phyloP scores from a whole-genome alignment of 2,329 filamentous ascomycete genomes.

The Pseudogymnoascus sp. region DNA sequence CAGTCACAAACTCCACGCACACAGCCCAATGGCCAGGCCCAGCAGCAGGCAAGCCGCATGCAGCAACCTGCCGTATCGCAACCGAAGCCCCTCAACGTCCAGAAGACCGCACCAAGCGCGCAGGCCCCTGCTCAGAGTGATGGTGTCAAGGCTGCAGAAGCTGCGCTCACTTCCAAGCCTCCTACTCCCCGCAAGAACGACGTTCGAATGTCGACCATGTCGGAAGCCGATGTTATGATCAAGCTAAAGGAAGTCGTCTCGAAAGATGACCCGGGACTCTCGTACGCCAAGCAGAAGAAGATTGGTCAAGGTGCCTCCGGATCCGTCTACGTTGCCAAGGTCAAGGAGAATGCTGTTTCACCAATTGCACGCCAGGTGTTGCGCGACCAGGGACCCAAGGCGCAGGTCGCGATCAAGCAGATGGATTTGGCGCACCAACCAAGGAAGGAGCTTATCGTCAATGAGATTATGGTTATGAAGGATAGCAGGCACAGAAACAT shows the following conservation, averaged over 20 bases:
- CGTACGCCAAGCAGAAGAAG: constrained; percentile 99
- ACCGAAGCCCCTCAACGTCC: constrained; percentile 74
- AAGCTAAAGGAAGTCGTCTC: constrained; percentile 91
- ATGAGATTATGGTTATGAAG: constrained; percentile 99
- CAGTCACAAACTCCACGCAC: constrained; percentile 33
- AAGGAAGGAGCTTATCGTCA: constrained; percentile 95
- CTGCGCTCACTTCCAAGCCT: constrained; percentile 78
- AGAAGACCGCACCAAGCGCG: constrained; percentile 35
- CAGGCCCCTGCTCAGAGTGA: constrained; percentile 44
- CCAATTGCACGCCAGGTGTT: constrained; percentile 69
- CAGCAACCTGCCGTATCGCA: constrained; percentile 42
- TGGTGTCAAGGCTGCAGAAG: constrained; percentile 81
- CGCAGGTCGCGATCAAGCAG: constrained; percentile 97
- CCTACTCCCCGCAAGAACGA: constrained; percentile 70
- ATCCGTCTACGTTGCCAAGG: constrained; percentile 94
- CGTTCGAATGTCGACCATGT: constrained; percentile 97
- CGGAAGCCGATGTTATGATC: constrained; percentile 93
- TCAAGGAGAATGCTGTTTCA: constrained; percentile 84
- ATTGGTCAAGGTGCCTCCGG: constrained; percentile 97
- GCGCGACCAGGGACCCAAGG: constrained; percentile 69
- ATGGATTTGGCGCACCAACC: constrained; percentile 98
- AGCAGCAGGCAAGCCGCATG: constrained; percentile 42
- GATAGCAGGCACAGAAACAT: constrained; percentile 97
- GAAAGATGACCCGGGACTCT: constrained; percentile 87
- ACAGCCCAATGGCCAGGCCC: constrained; percentile 40